Percentiles rank a stretch among this genome's conserved stretches.
Evolutionary conservation across 345 rosid genomes (phyloP).

Genomic region (Hibiscus syriacus): DNA sequence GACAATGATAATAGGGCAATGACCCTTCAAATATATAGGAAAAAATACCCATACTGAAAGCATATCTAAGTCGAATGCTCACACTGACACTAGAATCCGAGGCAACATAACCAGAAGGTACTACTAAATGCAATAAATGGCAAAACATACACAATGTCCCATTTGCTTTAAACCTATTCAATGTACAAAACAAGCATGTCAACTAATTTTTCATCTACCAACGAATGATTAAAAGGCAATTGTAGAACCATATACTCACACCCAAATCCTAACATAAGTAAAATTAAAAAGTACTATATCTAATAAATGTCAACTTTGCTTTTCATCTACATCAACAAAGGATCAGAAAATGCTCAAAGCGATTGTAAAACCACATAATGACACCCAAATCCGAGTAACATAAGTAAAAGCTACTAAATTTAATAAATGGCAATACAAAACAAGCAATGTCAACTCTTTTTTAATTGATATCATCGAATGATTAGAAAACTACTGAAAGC

Average conservation of each 20-base stretch:
- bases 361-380: neutral
- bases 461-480: neutral
- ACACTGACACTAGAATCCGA: neutral
- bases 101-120: neutral
- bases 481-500: neutral
- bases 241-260: neutral
- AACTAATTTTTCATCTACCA: neutral
- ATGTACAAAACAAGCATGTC: neutral
- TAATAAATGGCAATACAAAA: neutral
- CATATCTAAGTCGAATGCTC: neutral
- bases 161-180: constrained; percentile 3
- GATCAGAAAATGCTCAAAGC: neutral
- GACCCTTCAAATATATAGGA: neutral
- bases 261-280: neutral
- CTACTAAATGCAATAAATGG: neutral
- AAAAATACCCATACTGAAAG: neutral
- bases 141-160: neutral
- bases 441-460: neutral
- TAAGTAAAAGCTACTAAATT: neutral
- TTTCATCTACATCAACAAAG: neutral
- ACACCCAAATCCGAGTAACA: neutral
- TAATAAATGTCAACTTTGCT: neutral
- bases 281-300: neutral
- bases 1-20: neutral
- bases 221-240: neutral